A percentile compares a stretch with the other conserved stretches of the same genome.
These are phyloP conservation scores for Eucalyptus cloeziana DNA, from an alignment of 345 rosid species.

Conservation along the genomic window DNA sequence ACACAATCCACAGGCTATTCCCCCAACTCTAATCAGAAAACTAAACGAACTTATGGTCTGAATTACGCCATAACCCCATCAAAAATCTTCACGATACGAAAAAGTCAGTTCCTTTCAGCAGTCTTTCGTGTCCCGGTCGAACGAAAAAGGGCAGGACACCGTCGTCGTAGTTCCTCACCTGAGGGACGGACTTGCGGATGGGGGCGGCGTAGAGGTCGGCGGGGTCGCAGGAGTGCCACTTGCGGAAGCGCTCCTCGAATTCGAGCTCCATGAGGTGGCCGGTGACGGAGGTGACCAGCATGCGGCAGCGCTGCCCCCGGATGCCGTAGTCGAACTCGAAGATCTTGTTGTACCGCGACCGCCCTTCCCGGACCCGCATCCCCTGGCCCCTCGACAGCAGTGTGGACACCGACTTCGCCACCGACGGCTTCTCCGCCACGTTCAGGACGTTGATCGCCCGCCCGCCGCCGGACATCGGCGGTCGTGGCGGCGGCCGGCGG, in stretches of 20 bases:
- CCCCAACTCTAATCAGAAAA: not conserved
- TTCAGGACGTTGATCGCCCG: slow-evolving; percentile 52
- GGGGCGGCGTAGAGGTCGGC: slow-evolving; percentile 78
- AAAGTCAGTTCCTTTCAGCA: not conserved
- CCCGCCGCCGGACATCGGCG: slow-evolving; percentile 4
- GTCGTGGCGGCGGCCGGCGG: not conserved
- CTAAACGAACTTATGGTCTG: not conserved
- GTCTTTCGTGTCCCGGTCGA: not conserved
- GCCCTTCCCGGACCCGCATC: slow-evolving; percentile 68
- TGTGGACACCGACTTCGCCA: slow-evolving; percentile 82
- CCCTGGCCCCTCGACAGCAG: slow-evolving; percentile 60
- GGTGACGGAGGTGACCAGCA: slow-evolving; percentile 90
- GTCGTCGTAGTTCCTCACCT: slow-evolving; percentile 15
- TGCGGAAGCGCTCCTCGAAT: slow-evolving; percentile 83
- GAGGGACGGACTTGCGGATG: slow-evolving; percentile 71
- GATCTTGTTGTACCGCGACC: slow-evolving; percentile 86
- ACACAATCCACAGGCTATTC: not conserved
- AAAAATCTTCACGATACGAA: not conserved
- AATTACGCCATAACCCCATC: not conserved
- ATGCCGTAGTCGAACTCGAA: slow-evolving; percentile 84
- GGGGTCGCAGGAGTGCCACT: slow-evolving; percentile 96
- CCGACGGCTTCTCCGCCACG: slow-evolving; percentile 99
- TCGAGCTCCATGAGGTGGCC: slow-evolving; percentile 97
- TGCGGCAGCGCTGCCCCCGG: slow-evolving; percentile 72
- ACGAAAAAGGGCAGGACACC: not conserved